Base-by-base conservation (phyloP, 2,329 filamentous ascomycete species). In the Lasiodiplodia theobromae region DNA sequence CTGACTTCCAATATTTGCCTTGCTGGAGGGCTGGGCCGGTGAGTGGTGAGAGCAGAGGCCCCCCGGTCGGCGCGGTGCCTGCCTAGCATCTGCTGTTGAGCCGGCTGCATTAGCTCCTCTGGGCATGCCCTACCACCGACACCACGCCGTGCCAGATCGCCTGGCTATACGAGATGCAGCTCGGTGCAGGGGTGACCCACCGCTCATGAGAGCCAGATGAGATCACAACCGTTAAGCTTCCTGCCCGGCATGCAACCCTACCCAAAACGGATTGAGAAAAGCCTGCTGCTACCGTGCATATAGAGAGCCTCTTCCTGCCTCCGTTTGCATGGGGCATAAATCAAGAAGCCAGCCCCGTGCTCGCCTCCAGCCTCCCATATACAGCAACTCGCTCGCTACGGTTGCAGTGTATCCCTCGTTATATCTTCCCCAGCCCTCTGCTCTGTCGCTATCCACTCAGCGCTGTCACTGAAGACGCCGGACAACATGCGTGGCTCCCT, bases 371-470 rank as follows among this genome's bases (percentile, higher is more conserved):
- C 57, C 57, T 21, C 40, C 21, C 16, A 5, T 2, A 16, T 28
- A 49, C 40, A 71, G 71, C 58, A 78, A 74, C 77, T 79, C 77
- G 72, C 74, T 78, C 77, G 77, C 74, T 79, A 79, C 75, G 77
- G 77, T 78, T 78, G 71, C 70, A 77, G 70, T 73, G 60, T 70
- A 31, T 73, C 71, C 72, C 75, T 74, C 72, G 72, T 77, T 74
- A 72, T 70, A 73, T 69, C 70, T 18, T 70, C 68, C 21, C 51
- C 34, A 52, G 23, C 64, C 69, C 56, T 66, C 68, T 71, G 34
- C 21, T 21, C 57, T 60, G 38, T 62, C 57, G 57, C 37, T 62
- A 62, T 31, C 40, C 40, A 67, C 70, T 57, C 63, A 54, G 72
- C 69, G 25, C 71, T 77, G 66, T 62, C n/a, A 38, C 40, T 37